Evolutionary conservation across 2,329 filamentous ascomycete species (phyloP), one percentile per base, ranked within the genome.

Genomic region (Celoporthe dispersa): DNA sequence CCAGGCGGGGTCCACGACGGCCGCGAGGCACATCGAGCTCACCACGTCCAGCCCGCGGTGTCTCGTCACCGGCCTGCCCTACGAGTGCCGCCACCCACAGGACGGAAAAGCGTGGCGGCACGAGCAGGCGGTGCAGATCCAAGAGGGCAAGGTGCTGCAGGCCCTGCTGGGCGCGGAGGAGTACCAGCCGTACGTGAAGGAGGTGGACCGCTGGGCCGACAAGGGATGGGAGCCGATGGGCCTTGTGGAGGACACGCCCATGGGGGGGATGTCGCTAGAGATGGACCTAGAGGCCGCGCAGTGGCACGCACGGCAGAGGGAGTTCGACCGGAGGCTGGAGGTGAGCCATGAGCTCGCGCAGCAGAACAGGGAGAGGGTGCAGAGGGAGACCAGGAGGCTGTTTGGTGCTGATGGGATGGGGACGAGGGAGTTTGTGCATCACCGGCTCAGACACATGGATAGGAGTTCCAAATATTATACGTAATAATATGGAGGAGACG

Each of bases 151-250:
- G 25, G 31, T 19, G 51, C 51, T 14, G 9, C 64, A 57, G 64
- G 64, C 64, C 44, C 8, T 57, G 19, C 55, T 33, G 3, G 64
- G 51, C 8, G 14, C 64, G 9, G 19, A 66, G 28, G 64, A 66
- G 64, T 66, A 57, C 31, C 33, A 33, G 31, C 33, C 48, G 22
- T 22, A 66, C n/a, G 64, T 66, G 33, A 57, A 55, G 64, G 51
- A 55, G 64, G 51, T 19, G 11, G 64, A 66, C 53, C 64, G 11
- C 14, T 66, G 64, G 64, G 64, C 48, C n/a, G 64, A 66, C 33
- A 66, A 11, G 9, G 64, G 64, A 4, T 66, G 64, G 64, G 51
- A 57, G 51, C 39, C 64, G 31, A 55, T n/a, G 9, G 64, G 64
- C 7, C 64, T 66, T 4, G 64, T 51, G 22, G 64, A 66, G 51